A percentile compares a stretch with the other conserved stretches of the same genome.
Conservation (phyloP, 495 filamentous ascomycete genomes). For the Lasiosphaeria ovina region DNA sequence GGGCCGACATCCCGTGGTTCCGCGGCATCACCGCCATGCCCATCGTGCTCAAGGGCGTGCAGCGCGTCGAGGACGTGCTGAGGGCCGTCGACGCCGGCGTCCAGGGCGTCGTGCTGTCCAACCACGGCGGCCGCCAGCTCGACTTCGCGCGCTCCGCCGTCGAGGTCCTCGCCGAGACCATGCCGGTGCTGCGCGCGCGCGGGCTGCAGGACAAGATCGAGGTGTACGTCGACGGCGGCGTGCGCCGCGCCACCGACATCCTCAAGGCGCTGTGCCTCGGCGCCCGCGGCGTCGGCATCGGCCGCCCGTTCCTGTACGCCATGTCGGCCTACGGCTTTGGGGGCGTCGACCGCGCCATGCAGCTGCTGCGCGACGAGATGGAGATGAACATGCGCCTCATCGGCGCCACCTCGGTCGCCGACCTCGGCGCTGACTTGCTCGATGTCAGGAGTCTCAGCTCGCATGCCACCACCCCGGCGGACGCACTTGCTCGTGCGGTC, state of each 20-base stretch:
- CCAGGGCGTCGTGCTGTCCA: conserved; percentile 91
- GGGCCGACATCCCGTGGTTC: conserved; percentile 97
- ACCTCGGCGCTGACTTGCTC: conserved; percentile 75
- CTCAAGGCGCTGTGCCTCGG: conserved; percentile 94
- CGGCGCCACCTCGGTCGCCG: conserved; percentile 67
- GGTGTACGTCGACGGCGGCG: conserved; percentile 86
- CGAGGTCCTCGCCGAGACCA: conserved; percentile 92
- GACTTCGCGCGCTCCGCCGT: conserved; percentile 89
- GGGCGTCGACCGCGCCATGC: conserved; percentile 90
- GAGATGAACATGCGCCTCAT: conserved; percentile 98
- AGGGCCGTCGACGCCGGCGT: conserved; percentile 79
- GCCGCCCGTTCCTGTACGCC: conserved; percentile 90
- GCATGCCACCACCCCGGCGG: conserved; percentile 65
- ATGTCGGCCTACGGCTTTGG: conserved; percentile 90
- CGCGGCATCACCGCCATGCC: conserved; percentile 90
- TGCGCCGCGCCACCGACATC: conserved; percentile 89
- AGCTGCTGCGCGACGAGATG: conserved; percentile 95
- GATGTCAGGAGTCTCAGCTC: conserved; percentile 71
- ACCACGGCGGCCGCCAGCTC: conserved; percentile 97
- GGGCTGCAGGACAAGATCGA: conserved; percentile 84
- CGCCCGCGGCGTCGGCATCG: conserved; percentile 90
- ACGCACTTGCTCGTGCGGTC: conserved; percentile 55
- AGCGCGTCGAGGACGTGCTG: conserved; percentile 92
- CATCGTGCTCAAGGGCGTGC: conserved; percentile 94
- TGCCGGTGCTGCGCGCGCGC: conserved; percentile 83